These are phyloP conservation scores for Pseudocercospora fijiensis DNA, from an alignment of 2,329 filamentous ascomycete genomes.

Conservation along the genomic window DNA sequence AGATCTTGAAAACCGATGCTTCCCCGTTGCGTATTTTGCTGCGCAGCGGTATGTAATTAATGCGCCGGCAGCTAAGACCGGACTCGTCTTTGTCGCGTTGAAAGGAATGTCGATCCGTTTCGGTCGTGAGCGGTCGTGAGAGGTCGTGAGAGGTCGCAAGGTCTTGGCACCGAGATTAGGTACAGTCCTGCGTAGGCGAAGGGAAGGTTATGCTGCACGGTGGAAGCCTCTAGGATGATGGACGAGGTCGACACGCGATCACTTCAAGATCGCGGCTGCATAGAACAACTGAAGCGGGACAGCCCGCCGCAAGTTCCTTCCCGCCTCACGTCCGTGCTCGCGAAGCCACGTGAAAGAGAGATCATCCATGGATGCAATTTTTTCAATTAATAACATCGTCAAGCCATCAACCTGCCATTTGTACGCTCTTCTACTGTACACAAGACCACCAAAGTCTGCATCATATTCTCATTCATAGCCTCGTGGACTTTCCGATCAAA, in stretches of 20 bases:
- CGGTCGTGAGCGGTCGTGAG: background rate
- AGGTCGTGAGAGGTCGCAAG: background rate
- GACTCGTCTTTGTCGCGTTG: background rate
- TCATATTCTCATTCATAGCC: constrained; percentile 3
- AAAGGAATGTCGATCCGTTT: background rate
- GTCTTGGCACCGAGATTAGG: background rate
- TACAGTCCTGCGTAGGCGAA: background rate
- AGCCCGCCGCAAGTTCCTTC: background rate
- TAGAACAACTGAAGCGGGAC: background rate
- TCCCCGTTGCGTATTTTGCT: background rate
- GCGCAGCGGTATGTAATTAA: background rate
- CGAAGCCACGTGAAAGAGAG: background rate
- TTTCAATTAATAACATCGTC: background rate
- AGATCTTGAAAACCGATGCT: background rate
- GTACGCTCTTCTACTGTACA: constrained; percentile 3
- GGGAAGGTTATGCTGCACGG: background rate
- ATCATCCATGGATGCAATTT: background rate
- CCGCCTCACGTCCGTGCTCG: background rate
- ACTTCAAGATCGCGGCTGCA: background rate
- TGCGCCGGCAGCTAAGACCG: background rate
- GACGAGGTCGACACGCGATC: constrained; percentile 1
- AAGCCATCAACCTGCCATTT: background rate
- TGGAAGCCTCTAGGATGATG: background rate
- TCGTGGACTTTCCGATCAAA: constrained; percentile 4
- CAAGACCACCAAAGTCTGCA: constrained; percentile 6